These are phyloP conservation scores for Cystobasidium ongulense DNA, from an alignment of 768 basidiomycete genomes.

Conservation along the genomic window DNA sequence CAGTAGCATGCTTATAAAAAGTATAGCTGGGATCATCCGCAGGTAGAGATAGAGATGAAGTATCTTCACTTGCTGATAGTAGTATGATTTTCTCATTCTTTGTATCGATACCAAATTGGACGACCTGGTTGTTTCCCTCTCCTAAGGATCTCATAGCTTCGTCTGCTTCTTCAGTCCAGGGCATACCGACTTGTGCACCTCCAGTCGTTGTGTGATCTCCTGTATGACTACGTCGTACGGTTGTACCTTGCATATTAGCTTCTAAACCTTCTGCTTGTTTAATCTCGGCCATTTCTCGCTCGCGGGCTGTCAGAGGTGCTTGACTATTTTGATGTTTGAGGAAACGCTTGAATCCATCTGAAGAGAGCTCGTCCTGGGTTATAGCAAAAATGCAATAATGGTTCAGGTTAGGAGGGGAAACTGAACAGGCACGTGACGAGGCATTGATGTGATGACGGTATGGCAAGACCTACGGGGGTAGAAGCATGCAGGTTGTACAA, in stretches of 20 bases:
- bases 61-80: constrained; percentile 54
- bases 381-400: neutral
- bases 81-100: constrained; percentile 57
- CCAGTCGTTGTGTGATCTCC: constrained; percentile 44
- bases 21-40: constrained; percentile 22
- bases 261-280: constrained; percentile 62
- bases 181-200: constrained; percentile 55
- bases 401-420: neutral
- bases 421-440: neutral
- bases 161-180: constrained; percentile 61
- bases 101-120: constrained; percentile 61
- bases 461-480: constrained; percentile 43
- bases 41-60: neutral
- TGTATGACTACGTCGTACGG: constrained; percentile 48
- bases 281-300: constrained; percentile 71
- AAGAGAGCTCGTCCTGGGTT: constrained; percentile 46
- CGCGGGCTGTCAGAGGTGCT: constrained; percentile 70
- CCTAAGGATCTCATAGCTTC: constrained; percentile 58
- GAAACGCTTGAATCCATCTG: constrained; percentile 62
- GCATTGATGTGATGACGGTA: neutral
- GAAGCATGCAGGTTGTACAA: constrained; percentile 71
- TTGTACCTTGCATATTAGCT: constrained; percentile 51
- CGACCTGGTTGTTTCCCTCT: constrained; percentile 51
- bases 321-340: constrained; percentile 63
- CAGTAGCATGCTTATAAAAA: constrained; percentile 44